These are phyloP conservation scores for Neofusicoccum parvum DNA, from an alignment of 2,329 filamentous ascomycete genomes.

Conservation along the genomic window DNA sequence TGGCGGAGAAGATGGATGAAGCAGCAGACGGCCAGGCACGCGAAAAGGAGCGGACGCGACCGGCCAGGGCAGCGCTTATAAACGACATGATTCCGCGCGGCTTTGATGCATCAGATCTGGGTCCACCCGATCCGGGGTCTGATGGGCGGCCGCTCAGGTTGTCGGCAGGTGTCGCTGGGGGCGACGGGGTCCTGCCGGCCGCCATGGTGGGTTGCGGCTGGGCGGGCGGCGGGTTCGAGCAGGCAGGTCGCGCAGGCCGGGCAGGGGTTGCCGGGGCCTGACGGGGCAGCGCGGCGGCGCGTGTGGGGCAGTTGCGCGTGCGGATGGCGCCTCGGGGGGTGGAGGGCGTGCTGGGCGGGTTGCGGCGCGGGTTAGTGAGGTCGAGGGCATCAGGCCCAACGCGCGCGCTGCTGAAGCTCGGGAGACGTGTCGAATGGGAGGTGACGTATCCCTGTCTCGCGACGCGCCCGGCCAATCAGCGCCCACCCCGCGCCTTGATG, in stretches of 20 bases:
- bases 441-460: constrained; percentile 1
- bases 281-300: neutral
- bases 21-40: constrained; percentile 8
- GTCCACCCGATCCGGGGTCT: neutral
- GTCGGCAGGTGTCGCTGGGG: neutral
- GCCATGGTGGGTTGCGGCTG: neutral
- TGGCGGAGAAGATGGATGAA: constrained; percentile 7
- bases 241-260: neutral
- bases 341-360: neutral
- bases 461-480: constrained; percentile 6
- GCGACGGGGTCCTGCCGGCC: neutral
- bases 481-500: constrained; percentile 2
- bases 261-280: neutral
- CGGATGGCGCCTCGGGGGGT: neutral
- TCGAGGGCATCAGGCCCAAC: neutral
- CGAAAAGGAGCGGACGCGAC: neutral
- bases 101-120: neutral
- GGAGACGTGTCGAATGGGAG: constrained; percentile 14
- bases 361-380: neutral
- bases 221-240: neutral
- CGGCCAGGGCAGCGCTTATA: neutral
- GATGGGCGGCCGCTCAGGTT: neutral
- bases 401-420: neutral
- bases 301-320: constrained; percentile 5
- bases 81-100: constrained; percentile 8